A percentile compares a stretch with the other conserved stretches of the same genome.
These are phyloP conservation scores for Aspergillus kassunensis DNA, from an alignment of 495 filamentous ascomycete genomes.

Conservation along the genomic window DNA sequence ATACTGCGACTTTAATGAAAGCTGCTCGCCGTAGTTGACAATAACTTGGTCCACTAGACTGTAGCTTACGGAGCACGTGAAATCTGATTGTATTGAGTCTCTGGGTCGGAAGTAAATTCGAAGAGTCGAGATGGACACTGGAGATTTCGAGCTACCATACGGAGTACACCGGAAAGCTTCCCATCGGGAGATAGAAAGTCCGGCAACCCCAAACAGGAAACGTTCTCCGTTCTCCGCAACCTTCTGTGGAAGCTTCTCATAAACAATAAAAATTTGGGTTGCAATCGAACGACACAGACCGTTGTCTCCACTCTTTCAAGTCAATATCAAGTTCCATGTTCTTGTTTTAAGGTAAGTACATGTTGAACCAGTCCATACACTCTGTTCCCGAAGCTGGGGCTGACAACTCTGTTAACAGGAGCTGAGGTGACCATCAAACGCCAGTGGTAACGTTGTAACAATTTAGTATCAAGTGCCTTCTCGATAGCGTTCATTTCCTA, in stretches of 20 bases:
- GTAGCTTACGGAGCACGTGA: too few species aligned
- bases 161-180: too few species aligned
- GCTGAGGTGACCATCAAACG: background rate
- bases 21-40: too few species aligned
- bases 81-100: too few species aligned
- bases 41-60: too few species aligned
- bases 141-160: too few species aligned
- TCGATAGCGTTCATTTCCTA: slow-evolving; percentile 2
- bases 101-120: too few species aligned
- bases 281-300: background rate
- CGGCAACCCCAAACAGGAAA: background rate
- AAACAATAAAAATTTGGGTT: slow-evolving; percentile 8
- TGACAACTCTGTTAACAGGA: background rate
- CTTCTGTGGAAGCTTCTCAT: slow-evolving; percentile 6
- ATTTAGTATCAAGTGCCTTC: background rate
- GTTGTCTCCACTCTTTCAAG: background rate
- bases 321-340: background rate
- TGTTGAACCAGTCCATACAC: background rate
- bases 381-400: background rate
- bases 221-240: slow-evolving; percentile 3
- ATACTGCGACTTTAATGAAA: too few species aligned
- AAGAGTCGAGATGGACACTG: too few species aligned
- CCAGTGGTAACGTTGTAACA: background rate
- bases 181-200: slow-evolving; percentile 20
- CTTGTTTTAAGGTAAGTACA: background rate